Conservation (phyloP, 192 early-diverging fungal genomes). For the Podila epicladia region DNA sequence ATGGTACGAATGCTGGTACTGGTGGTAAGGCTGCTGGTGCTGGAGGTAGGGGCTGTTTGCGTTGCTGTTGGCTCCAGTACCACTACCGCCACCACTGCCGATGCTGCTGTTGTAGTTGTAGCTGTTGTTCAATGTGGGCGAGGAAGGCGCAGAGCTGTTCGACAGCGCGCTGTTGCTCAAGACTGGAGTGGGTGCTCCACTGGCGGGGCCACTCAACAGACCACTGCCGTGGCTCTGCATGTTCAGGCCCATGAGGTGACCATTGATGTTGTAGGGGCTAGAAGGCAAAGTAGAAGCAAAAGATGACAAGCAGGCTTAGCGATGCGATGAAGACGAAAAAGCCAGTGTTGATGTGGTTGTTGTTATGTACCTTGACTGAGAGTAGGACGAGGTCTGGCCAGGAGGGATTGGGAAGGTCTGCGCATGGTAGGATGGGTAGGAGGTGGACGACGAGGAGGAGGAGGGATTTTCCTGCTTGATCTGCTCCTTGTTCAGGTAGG, state of each 20-base stretch:
- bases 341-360: not conserved
- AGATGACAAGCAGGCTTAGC: not conserved
- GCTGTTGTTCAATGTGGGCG: slow-evolving; percentile 31
- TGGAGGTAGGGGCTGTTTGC: not conserved
- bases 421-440: not conserved
- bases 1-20: not conserved
- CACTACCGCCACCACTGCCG: slow-evolving; percentile 6
- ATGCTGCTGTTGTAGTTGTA: slow-evolving; percentile 11
- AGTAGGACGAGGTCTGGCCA: not conserved
- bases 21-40: slow-evolving; percentile 1
- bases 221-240: slow-evolving; percentile 11
- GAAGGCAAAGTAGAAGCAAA: not conserved
- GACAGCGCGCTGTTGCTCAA: slow-evolving; percentile 19
- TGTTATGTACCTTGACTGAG: not conserved
- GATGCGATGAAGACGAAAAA: not conserved
- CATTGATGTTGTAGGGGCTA: slow-evolving; percentile 22
- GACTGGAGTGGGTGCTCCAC: slow-evolving; percentile 22
- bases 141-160: slow-evolving; percentile 26
- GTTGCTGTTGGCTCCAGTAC: slow-evolving; percentile 15
- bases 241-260: slow-evolving; percentile 33
- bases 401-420: not conserved
- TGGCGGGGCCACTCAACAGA: slow-evolving; percentile 1
- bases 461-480: not conserved
- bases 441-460: not conserved
- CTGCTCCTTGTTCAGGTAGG: not conserved